Evolutionary conservation across 306 rosid species (phyloP).

Genomic region (Clitoria ternatea): DNA sequence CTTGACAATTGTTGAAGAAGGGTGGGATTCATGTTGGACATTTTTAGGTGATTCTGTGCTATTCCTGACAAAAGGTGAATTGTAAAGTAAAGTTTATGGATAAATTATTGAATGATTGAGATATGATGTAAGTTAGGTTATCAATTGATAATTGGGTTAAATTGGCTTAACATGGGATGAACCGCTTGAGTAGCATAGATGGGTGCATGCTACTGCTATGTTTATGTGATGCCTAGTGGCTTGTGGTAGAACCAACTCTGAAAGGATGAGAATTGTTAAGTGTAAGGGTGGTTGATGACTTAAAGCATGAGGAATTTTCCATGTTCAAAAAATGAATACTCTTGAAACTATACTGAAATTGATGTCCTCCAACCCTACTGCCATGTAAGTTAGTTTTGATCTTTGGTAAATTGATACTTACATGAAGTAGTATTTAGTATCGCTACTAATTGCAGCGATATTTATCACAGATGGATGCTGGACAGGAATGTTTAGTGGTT

Average conservation of each 20-base stretch:
- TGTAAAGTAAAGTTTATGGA: neutral
- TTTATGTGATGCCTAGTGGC: constrained; percentile 8
- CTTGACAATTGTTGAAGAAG: neutral
- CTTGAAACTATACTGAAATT: neutral
- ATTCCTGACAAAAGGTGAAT: neutral
- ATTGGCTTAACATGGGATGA: constrained; percentile 15
- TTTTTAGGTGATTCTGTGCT: neutral
- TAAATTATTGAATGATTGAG: constrained; percentile 17
- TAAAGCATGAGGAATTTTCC: neutral
- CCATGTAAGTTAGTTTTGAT: neutral
- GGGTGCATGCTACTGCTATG: neutral
- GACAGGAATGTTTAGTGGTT: neutral
- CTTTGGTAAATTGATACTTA: neutral
- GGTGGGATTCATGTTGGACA: neutral
- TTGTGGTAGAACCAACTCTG: neutral
- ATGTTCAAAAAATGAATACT: neutral
- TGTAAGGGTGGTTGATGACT: neutral
- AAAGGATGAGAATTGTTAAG: neutral
- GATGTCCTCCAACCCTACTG: neutral
- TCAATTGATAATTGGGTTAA: neutral
- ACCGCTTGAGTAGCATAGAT: neutral
- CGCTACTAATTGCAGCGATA: neutral
- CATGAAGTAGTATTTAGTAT: neutral
- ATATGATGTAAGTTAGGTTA: neutral
- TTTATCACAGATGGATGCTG: neutral